These are phyloP conservation scores for Viridothelium virens DNA, from an alignment of 495 filamentous ascomycete species.

Conservation along the genomic window DNA sequence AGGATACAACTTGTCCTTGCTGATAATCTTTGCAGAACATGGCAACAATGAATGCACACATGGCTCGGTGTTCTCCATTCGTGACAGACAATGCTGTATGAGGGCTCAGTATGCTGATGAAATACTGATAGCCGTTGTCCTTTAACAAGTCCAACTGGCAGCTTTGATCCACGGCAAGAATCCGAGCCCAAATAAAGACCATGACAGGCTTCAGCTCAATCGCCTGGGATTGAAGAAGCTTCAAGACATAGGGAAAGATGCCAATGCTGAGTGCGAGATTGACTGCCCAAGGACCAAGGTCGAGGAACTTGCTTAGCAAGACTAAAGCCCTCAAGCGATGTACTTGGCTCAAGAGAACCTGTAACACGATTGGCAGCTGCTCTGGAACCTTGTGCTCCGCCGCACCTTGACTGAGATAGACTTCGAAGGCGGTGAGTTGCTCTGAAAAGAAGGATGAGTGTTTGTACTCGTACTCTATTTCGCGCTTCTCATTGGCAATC, in stretches of 20 bases:
- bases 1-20: constrained; percentile 82
- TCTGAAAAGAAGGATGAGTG: constrained; percentile 96
- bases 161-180: constrained; percentile 87
- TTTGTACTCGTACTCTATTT: constrained; percentile 77
- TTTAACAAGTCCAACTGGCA: constrained; percentile 80
- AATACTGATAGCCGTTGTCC: constrained; percentile 94
- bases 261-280: constrained; percentile 93
- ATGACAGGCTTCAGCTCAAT: constrained; percentile 94
- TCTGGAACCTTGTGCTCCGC: constrained; percentile 78
- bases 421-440: constrained; percentile 93
- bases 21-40: constrained; percentile 93
- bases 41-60: constrained; percentile 96
- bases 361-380: constrained; percentile 90
- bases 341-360: constrained; percentile 91
- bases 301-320: constrained; percentile 84
- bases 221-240: constrained; percentile 89
- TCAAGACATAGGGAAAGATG: constrained; percentile 97
- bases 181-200: constrained; percentile 98
- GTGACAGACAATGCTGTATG: constrained; percentile 47
- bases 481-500: constrained; percentile 66
- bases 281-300: constrained; percentile 95
- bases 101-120: constrained; percentile 81
- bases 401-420: constrained; percentile 86
- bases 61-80: constrained; percentile 73
- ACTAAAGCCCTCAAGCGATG: constrained; percentile 90